Conservation (phyloP, 768 basidiomycete species). For the Tricholoma sp. region DNA sequence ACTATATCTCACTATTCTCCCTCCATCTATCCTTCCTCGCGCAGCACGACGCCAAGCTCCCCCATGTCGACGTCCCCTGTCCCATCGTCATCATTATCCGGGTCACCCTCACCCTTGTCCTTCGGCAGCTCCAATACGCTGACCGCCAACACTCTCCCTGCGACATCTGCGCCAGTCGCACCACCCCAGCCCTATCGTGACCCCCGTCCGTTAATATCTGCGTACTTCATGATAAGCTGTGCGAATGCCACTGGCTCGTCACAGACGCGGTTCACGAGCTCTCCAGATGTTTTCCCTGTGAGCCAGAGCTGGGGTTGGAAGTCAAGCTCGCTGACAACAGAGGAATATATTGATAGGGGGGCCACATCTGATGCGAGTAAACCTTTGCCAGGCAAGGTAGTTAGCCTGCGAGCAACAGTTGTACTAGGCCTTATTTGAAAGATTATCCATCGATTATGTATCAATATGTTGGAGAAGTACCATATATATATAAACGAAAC, state of each 20-base stretch:
- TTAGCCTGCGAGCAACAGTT: slow-evolving; percentile 75
- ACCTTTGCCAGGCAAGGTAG: slow-evolving; percentile 31
- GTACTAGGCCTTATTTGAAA: slow-evolving; percentile 69
- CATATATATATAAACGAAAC: no score
- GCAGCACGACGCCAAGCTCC: slow-evolving; percentile 38
- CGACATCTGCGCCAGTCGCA: slow-evolving; percentile 38
- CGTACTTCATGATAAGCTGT: slow-evolving; percentile 83
- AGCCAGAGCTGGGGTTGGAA: slow-evolving; percentile 97
- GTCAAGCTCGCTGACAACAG: slow-evolving; percentile 43
- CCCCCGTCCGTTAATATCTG: slow-evolving; percentile 61
- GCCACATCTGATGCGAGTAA: slow-evolving; percentile 18
- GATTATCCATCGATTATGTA: no score
- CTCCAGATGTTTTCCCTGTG: slow-evolving; percentile 79
- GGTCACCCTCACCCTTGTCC: slow-evolving; percentile 20
- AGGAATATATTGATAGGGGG: slow-evolving; percentile 42
- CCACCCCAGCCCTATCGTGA: slow-evolving; percentile 74
- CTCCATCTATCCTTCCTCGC: slow-evolving; percentile 37
- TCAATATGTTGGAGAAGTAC: no score
- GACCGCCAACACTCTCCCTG: slow-evolving; percentile 26
- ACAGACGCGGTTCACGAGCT: slow-evolving; percentile 78
- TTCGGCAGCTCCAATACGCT: slow-evolving; percentile 11
- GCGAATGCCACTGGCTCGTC: slow-evolving; percentile 76
- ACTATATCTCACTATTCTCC: slow-evolving; percentile 38
- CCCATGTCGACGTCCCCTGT: slow-evolving; percentile 16
- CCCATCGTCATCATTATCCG: slow-evolving; percentile 10